phyloP scores from a whole-genome alignment of 1,284 basidiomycete genomes.

The Pyrrhoderma lamaoense region DNA sequence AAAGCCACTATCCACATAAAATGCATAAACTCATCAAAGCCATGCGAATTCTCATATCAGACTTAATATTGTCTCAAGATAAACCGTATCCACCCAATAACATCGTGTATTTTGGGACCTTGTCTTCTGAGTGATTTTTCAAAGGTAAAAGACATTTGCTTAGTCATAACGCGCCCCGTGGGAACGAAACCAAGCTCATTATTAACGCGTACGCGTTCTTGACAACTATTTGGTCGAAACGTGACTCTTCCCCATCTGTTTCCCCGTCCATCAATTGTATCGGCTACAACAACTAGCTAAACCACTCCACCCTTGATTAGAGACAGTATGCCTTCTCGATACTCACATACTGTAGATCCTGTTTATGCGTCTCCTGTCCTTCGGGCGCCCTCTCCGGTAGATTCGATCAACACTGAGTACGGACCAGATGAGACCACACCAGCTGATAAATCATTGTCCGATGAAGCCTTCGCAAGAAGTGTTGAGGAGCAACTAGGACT shows the following conservation, averaged over 20 bases:
- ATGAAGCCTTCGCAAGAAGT: constrained; percentile 51
- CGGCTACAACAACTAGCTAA: neutral
- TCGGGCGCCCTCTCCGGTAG: constrained; percentile 61
- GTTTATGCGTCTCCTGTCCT: constrained; percentile 58
- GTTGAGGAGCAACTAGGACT: constrained; percentile 37
- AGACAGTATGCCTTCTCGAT: constrained; percentile 14
- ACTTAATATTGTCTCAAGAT: no score
- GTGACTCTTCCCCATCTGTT: neutral
- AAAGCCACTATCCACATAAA: no score
- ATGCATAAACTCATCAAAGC: no score
- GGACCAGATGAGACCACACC: constrained; percentile 50
- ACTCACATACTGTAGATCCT: constrained; percentile 31
- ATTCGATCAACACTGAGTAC: constrained; percentile 62
- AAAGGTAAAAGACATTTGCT: no score
- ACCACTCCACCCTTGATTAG: neutral
- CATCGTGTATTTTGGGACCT: no score
- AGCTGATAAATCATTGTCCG: constrained; percentile 28
- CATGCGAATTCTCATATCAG: no score
- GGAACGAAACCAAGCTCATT: constrained; percentile 4
- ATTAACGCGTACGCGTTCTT: constrained; percentile 17
- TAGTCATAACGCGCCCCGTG: neutral
- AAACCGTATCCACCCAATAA: no score
- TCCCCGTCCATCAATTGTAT: neutral
- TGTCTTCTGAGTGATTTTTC: no score
- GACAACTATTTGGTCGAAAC: constrained; percentile 10